phyloP scores from a whole-genome alignment of 2,329 filamentous ascomycete genomes.

The Sordariomycetes sp. region DNA sequence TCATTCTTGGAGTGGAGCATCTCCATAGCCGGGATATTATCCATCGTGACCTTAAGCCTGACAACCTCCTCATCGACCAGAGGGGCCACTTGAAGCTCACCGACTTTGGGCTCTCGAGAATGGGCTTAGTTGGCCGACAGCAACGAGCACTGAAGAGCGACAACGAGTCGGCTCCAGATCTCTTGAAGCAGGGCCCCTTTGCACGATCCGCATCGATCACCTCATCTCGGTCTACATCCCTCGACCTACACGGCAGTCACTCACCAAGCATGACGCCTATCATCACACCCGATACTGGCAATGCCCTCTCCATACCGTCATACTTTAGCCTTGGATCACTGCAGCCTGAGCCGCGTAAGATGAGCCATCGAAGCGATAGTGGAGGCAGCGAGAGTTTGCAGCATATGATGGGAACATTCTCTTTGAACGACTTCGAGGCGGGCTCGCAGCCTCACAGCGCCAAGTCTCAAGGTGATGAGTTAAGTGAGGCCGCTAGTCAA shows the following conservation, averaged over 20 bases:
- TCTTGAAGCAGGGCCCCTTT: conserved; percentile 88
- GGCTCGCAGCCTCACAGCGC: conserved; percentile 31
- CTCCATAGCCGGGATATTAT: conserved; percentile 90
- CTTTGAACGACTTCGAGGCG: conserved; percentile 51
- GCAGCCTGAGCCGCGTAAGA: conserved; percentile 53
- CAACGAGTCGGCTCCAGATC: conserved; percentile 77
- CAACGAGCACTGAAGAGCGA: conserved; percentile 78
- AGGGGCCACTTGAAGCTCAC: conserved; percentile 95
- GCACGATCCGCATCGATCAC: conserved; percentile 73
- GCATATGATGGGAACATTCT: conserved; percentile 73
- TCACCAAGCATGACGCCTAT: conserved; percentile 80
- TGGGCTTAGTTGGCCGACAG: conserved; percentile 93
- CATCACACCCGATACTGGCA: conserved; percentile 62
- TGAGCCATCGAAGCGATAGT: conserved; percentile 80
- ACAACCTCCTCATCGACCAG: conserved; percentile 94
- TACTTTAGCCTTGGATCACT: conserved; percentile 71
- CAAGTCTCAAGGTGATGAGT: conserved; percentile 61
- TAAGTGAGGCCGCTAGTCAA: conserved; percentile 57
- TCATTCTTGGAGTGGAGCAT: conserved; percentile 93
- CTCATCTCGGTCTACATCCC: conserved; percentile 86
- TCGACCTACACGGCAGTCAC: conserved; percentile 65
- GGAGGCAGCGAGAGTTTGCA: conserved; percentile 78
- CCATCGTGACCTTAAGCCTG: conserved; percentile 91
- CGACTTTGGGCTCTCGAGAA: conserved; percentile 92
- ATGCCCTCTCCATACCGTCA: conserved; percentile 69